phyloP scores from a whole-genome alignment of 2,329 filamentous ascomycete genomes.

The Sporothrix protearum region DNA sequence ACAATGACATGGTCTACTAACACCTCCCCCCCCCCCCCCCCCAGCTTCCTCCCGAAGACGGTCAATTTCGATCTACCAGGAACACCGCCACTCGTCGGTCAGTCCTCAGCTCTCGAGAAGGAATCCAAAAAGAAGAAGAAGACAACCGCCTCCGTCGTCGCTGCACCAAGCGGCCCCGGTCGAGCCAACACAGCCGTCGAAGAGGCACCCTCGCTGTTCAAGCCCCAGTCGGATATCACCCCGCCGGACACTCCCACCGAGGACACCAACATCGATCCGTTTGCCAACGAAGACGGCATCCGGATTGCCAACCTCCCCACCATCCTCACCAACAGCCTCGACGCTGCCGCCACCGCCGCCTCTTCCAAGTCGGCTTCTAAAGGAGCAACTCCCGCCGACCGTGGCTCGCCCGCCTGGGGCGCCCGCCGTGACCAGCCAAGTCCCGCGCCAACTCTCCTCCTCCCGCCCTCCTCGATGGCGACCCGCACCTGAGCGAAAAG shows the following conservation, averaged over 20 bases:
- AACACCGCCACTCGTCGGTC: conserved; percentile 40
- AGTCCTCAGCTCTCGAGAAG: conserved; percentile 25
- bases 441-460: conserved; percentile 71
- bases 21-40: not conserved
- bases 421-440: conserved; percentile 68
- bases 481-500: conserved; percentile 51
- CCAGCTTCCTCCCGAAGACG: conserved; percentile 86
- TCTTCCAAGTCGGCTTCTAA: conserved; percentile 36
- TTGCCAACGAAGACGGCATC: conserved; percentile 56
- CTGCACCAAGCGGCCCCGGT: not conserved
- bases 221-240: conserved; percentile 46
- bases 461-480: conserved; percentile 70
- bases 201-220: conserved; percentile 53
- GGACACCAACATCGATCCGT: conserved; percentile 48
- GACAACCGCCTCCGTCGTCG: conserved; percentile 20
- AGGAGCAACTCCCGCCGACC: conserved; percentile 61
- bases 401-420: conserved; percentile 75
- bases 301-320: conserved; percentile 52
- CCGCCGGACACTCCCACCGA: conserved; percentile 55
- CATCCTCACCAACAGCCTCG: conserved; percentile 29
- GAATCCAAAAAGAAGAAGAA: conserved; percentile 28
- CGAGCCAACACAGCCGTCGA: conserved; percentile 30
- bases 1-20: not conserved
- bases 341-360: not conserved
- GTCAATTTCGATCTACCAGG: conserved; percentile 75